phyloP scores from a whole-genome alignment of 2,329 filamentous ascomycete species.

The Spiromastix sp. region DNA sequence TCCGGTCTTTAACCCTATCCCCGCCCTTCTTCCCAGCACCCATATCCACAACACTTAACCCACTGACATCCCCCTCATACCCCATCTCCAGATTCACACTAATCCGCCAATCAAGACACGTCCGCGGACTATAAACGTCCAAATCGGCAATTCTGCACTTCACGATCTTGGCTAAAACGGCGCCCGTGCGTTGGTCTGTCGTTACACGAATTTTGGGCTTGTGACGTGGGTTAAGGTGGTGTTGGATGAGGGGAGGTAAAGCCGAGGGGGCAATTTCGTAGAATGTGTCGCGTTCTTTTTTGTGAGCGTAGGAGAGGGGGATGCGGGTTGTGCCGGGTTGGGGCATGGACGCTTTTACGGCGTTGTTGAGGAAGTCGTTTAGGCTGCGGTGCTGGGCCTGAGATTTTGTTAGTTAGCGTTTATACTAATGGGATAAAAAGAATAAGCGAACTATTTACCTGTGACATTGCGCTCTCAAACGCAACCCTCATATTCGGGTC shows the following conservation, averaged over 20 bases:
- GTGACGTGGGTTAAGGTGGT: conserved; percentile 49
- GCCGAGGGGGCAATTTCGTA: conserved; percentile 58
- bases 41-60: conserved; percentile 36
- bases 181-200: conserved; percentile 59
- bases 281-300: conserved; percentile 73
- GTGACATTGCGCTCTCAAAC: conserved; percentile 85
- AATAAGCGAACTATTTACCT: conserved; percentile 50
- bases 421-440: conserved; percentile 7
- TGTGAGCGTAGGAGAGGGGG: conserved; percentile 65
- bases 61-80: conserved; percentile 58
- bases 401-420: conserved; percentile 11
- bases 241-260: conserved; percentile 55
- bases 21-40: conserved; percentile 27
- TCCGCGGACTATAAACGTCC: conserved; percentile 70
- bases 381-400: conserved; percentile 70
- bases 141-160: conserved; percentile 82
- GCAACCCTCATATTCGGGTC: conserved; percentile 43
- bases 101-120: conserved; percentile 79
- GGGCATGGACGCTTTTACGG: conserved; percentile 41
- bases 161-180: conserved; percentile 72
- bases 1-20: conserved; percentile 74
- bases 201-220: conserved; percentile 62
- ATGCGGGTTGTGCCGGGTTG: conserved; percentile 26
- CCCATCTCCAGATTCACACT: conserved; percentile 92
- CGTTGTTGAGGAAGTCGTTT: conserved; percentile 77